Base-by-base conservation (phyloP, 768 basidiomycete genomes). In the Boletus edulis region DNA sequence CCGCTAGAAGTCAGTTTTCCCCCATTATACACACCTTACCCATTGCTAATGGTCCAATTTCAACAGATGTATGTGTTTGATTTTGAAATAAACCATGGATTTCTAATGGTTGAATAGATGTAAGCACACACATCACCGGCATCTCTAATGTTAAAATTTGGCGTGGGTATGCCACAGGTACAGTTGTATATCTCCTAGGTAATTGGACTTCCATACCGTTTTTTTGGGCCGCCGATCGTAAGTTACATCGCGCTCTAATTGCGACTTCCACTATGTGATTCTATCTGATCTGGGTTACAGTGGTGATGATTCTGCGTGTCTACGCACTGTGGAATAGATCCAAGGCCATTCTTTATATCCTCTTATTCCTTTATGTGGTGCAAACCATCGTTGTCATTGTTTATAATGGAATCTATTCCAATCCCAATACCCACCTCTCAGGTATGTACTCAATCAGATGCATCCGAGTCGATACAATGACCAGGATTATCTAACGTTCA, bases 101-200 rank as follows among this genome's bases (percentile, higher is more conserved):
- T 24, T 24, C 24, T 24, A 24, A 24, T 24, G 24, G 24, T 24
- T 5, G 15, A 14, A 38, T 38, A 38, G 37, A 7, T 38, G 37
- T 38, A 38, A 15, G 37, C 17, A 38, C 12, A 38, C 37, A 5
- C 22, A 24, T 24, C 22, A 22, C 22, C 4, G 22, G 3, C 22
- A 24, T 24, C 22, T 24, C 0, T 4, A 24, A 3, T 24, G 24
- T 24, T 1, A 5, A 24, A 24, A 3, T 24, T 0, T 24, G 24
- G 1, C 5, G 24, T 24, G 13, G 14, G 3, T 34, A 34, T 34
- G 1, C 32, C 32, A 34, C 0, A 38, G 37, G 37, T 38, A 38
- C 0, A 15, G 15, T n/a, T 0, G 6, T n/a, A 7, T 38, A 0
- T 1, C n/a, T 39, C 0, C 0, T n/a, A 15, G 1, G n/a, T 8